phyloP scores from a whole-genome alignment of 1,284 basidiomycete species.

The Ganoderma resinaceum region DNA sequence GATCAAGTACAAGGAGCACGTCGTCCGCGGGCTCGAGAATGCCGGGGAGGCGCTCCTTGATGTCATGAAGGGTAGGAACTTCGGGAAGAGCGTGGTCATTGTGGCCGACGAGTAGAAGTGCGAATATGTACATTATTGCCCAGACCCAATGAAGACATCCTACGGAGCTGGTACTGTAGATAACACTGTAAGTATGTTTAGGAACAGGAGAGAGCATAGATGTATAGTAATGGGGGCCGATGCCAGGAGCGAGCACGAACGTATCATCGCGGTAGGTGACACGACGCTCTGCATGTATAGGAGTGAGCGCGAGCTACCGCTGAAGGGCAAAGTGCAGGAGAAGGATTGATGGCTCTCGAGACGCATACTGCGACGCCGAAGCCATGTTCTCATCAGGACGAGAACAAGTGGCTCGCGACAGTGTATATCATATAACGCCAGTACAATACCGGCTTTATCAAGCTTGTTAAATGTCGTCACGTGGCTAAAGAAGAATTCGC shows the following conservation, averaged over 20 bases:
- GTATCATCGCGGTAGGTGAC: too few relatives aligned
- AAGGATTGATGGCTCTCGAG: too few relatives aligned
- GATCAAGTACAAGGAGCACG: conserved; percentile 65
- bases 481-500: too few relatives aligned
- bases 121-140: not conserved
- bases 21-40: conserved; percentile 56
- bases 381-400: not conserved
- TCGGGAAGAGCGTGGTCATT: conserved; percentile 61
- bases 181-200: not conserved
- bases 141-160: not conserved
- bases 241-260: too few relatives aligned
- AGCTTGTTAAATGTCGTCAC: too few relatives aligned
- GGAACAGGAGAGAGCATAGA: too few relatives aligned
- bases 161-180: not conserved
- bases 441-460: not conserved
- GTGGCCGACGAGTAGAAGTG: conserved; percentile 48
- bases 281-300: not conserved
- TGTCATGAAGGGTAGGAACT: conserved; percentile 63
- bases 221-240: too few relatives aligned
- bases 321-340: too few relatives aligned
- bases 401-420: not conserved
- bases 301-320: not conserved
- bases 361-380: not conserved
- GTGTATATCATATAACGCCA: too few relatives aligned
- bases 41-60: conserved; percentile 59